Base-by-base conservation (phyloP, 345 rosid species). In the Clarkia xantiana region DNA sequence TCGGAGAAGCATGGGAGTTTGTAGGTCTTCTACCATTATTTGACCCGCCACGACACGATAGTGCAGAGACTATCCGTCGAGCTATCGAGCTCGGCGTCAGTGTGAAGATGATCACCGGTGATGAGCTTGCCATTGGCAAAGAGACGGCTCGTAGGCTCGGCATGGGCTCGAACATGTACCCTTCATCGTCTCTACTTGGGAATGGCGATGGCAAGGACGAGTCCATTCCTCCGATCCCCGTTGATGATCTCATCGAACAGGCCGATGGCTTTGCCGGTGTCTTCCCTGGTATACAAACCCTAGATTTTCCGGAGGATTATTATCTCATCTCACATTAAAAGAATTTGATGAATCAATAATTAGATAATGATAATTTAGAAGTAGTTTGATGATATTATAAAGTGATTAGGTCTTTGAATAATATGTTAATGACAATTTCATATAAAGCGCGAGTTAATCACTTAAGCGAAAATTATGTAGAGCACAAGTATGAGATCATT, bases 101-200 rank as follows among this genome's bases (percentile, higher is more conserved):
- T 44, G 88, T 86, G 20, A 86, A 79, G 76, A 86, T 86, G 95
- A 86, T 86, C 59, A 86, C 95, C 0, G 95, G 91, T 53, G 95
- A 86, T 38, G 88, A 86, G 65, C 88, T 86, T 44, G 88, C 95
- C 49, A 86, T 86, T 29, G 95, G 91, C 49, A 85, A 69, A 51
- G 91, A 85, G 67, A 85, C 95, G 1, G 88, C 83, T 14, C 95
- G 91, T 40, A 77, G 95, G 58, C 95, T 85, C 46, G 94, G 94
- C 36, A 84, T 81, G 84, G 91, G 91, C 45, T 79, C 91, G 22
- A 77, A 85, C 65, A 85, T 85, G 88, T 77, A 85, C 52, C 95
- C 95, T 9, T 85, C 85, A 10, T 70, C 87, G 12, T 79, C 87
- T 25, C 80, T 85, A 17, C 81, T 85, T 42, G 78, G 81, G 1